A percentile compares a stretch with the other conserved stretches of the same genome.
phyloP scores from a whole-genome alignment of 2,329 filamentous ascomycete genomes.

The Canariomyces notabilis region DNA sequence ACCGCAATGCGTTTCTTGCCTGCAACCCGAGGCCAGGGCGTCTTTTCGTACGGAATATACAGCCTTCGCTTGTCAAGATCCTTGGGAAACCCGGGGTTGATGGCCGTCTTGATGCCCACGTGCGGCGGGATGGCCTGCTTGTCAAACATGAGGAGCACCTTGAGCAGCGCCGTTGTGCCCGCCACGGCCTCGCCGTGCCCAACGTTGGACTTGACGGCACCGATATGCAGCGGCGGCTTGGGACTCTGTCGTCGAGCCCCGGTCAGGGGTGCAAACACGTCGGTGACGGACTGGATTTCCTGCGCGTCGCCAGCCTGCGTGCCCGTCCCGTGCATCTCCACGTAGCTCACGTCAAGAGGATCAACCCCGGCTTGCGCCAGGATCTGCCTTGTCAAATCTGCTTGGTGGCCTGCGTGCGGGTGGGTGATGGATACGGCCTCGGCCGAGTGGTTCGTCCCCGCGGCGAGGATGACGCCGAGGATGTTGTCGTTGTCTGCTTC shows the following conservation, averaged over 20 bases:
- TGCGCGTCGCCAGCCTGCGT: constrained; percentile 64
- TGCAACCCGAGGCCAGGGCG: constrained; percentile 3
- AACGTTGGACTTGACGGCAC: constrained; percentile 32
- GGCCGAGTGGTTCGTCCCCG: constrained; percentile 66
- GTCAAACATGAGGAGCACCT: constrained; percentile 21
- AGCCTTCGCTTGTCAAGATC: constrained; percentile 28
- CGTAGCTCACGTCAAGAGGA: constrained; percentile 50
- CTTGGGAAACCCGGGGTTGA: constrained; percentile 26
- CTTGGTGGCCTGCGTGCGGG: constrained; percentile 60
- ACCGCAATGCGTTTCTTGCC: constrained; percentile 25
- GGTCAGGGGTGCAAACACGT: constrained; percentile 44
- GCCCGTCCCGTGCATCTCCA: constrained; percentile 67
- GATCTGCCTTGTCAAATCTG: constrained; percentile 53
- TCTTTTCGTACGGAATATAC: constrained; percentile 32
- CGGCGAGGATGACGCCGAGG: constrained; percentile 56
- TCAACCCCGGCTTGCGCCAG: constrained; percentile 55
- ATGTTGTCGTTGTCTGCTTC: constrained; percentile 58
- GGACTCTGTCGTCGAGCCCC: too few species aligned
- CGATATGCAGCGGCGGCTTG: constrained; percentile 30
- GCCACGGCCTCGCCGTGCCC: constrained; percentile 23
- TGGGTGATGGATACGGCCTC: constrained; percentile 67
- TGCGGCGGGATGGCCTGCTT: constrained; percentile 19
- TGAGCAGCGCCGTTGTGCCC: constrained; percentile 20
- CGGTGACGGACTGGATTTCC: constrained; percentile 60
- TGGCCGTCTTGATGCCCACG: constrained; percentile 19